A percentile compares a stretch with the other conserved stretches of the same genome.
phyloP scores from a whole-genome alignment of 1,284 basidiomycete species.

The Apiotrichum mycotoxinovorans region DNA sequence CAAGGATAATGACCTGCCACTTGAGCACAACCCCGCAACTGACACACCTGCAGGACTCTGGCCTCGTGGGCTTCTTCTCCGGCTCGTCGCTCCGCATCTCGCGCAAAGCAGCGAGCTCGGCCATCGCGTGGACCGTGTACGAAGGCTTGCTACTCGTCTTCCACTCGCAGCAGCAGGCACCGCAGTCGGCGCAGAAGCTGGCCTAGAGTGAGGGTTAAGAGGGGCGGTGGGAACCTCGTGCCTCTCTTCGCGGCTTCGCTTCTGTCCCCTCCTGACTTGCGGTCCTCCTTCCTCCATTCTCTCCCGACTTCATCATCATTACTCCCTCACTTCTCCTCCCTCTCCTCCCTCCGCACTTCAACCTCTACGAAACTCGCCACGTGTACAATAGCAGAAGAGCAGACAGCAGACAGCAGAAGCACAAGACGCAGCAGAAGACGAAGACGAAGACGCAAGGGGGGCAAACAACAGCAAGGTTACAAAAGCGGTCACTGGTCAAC shows the following conservation, averaged over 20 bases:
- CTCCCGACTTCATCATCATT: too few relatives aligned
- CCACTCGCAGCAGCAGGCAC: conserved; percentile 43
- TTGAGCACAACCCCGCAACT: too few relatives aligned
- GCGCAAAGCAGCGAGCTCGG: conserved; percentile 83
- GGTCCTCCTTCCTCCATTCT: too few relatives aligned
- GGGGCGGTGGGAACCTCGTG: too few relatives aligned
- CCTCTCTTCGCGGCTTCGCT: too few relatives aligned
- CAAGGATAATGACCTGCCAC: too few relatives aligned
- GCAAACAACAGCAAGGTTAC: too few relatives aligned
- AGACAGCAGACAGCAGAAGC: background rate
- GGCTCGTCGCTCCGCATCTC: conserved; percentile 76
- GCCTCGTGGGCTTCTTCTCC: conserved; percentile 74
- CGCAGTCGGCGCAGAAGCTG: background rate
- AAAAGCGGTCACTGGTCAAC: background rate
- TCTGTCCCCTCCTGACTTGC: too few relatives aligned
- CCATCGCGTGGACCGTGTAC: conserved; percentile 89
- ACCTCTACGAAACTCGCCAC: background rate
- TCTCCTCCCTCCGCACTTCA: background rate
- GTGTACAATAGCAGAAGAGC: background rate
- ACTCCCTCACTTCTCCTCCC: background rate
- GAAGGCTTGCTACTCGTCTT: conserved; percentile 67
- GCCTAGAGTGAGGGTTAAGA: background rate
- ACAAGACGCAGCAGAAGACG: background rate
- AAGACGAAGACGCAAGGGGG: too few relatives aligned
- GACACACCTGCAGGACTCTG: conserved; percentile 60